These are phyloP conservation scores for Colletotrichum sp. DNA, from an alignment of 2,329 filamentous ascomycete genomes.

Conservation along the genomic window DNA sequence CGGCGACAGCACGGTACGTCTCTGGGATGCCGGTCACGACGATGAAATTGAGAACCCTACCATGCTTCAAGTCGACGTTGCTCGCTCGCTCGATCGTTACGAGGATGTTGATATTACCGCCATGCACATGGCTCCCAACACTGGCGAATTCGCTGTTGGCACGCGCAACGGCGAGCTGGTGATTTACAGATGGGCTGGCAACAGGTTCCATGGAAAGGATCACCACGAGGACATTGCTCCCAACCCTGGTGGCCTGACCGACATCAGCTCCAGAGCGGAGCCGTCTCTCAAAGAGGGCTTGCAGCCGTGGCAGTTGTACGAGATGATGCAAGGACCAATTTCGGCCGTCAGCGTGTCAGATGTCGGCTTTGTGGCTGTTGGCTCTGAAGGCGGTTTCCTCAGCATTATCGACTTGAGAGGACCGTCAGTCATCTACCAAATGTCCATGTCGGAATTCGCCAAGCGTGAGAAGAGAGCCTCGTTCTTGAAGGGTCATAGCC, in stretches of 20 bases:
- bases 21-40: slow-evolving; percentile 91
- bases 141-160: slow-evolving; percentile 85
- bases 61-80: slow-evolving; percentile 85
- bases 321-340: slow-evolving; percentile 83
- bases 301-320: slow-evolving; percentile 79
- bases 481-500: slow-evolving; percentile 64
- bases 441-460: slow-evolving; percentile 72
- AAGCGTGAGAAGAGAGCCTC: slow-evolving; percentile 80
- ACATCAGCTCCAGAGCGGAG: slow-evolving; percentile 77
- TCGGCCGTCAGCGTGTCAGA: slow-evolving; percentile 85
- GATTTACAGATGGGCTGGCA: slow-evolving; percentile 87
- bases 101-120: slow-evolving; percentile 77
- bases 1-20: slow-evolving; percentile 85
- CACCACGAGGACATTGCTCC: slow-evolving; percentile 49
- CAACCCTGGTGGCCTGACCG: slow-evolving; percentile 73
- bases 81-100: slow-evolving; percentile 79
- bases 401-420: slow-evolving; percentile 88
- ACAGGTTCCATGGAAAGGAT: slow-evolving; percentile 73
- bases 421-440: slow-evolving; percentile 81
- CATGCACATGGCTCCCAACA: slow-evolving; percentile 81
- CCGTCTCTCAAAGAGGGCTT: slow-evolving; percentile 77
- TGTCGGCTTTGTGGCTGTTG: slow-evolving; percentile 88
- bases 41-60: slow-evolving; percentile 91
- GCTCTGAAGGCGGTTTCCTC: slow-evolving; percentile 82
- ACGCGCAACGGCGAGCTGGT: slow-evolving; percentile 83